phyloP scores from a whole-genome alignment of 2,329 filamentous ascomycete genomes.

The Cercospora janseana region DNA sequence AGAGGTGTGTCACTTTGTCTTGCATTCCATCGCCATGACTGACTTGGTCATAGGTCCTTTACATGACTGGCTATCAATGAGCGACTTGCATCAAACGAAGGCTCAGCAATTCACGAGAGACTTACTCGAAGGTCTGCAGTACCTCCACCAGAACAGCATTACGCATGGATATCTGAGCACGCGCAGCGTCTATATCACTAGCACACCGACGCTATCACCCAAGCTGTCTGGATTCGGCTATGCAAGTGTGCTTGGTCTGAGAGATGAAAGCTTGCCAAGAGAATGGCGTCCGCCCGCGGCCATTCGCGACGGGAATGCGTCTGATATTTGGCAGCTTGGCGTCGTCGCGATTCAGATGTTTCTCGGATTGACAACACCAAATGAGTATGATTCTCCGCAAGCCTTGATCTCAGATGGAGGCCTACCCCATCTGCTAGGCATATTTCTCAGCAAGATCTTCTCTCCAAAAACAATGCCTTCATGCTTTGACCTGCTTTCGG shows the following conservation, averaged over 20 bases:
- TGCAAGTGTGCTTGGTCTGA: conserved; percentile 61
- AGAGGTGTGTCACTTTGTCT: conserved; percentile 9
- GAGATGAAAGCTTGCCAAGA: conserved; percentile 15
- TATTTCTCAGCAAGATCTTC: conserved; percentile 82
- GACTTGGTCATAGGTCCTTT: conserved; percentile 59
- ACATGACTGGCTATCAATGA: conserved; percentile 76
- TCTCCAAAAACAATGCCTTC: conserved; percentile 82
- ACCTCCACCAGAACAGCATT: conserved; percentile 79
- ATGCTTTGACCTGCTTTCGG: conserved; percentile 69
- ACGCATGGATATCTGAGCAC: conserved; percentile 55
- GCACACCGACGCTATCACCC: conserved; percentile 41
- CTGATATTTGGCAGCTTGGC: conserved; percentile 93
- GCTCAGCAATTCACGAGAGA: conserved; percentile 89
- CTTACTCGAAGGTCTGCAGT: conserved; percentile 82
- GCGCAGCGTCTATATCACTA: conserved; percentile 27
- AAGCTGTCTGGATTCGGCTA: conserved; percentile 75
- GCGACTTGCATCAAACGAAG: conserved; percentile 66
- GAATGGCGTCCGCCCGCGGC: conserved; percentile 27
- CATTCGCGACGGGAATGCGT: conserved; percentile 54
- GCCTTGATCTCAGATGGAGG: conserved; percentile 68
- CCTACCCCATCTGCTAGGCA: conserved; percentile 72
- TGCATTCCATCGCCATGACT: neutral
- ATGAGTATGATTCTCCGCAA: conserved; percentile 75
- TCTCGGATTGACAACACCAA: conserved; percentile 74
- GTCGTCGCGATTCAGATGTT: conserved; percentile 91